Conservation (phyloP, 352 stramenopile genomes). For the Pythium guiyangense region DNA sequence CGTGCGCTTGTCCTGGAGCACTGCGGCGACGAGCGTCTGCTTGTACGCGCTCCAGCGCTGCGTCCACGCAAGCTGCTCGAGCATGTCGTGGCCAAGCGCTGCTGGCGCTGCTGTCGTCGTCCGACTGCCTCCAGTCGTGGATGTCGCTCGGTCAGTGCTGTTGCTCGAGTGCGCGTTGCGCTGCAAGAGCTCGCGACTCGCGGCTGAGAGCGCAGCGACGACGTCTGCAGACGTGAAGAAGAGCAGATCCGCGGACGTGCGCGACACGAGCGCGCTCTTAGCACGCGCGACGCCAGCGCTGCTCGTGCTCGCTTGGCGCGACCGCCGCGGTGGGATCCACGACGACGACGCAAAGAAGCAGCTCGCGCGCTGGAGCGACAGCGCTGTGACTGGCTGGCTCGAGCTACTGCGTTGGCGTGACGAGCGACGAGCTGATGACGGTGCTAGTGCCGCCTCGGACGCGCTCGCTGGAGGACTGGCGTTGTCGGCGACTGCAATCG, state of each 20-base stretch:
- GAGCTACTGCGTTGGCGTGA: too few species aligned
- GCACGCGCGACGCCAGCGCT: slow-evolving; percentile 29
- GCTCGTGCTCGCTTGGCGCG: slow-evolving; percentile 10
- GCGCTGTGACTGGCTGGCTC: slow-evolving; percentile 11
- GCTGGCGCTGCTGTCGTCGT: neutral
- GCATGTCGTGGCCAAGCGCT: slow-evolving; percentile 8
- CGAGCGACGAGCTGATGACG: neutral
- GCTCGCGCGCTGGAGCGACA: slow-evolving; percentile 29
- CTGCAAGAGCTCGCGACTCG: slow-evolving; percentile 33
- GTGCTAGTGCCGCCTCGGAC: too few species aligned
- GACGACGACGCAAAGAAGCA: slow-evolving; percentile 51
- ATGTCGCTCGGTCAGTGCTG: neutral
- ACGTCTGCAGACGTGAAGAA: slow-evolving; percentile 48
- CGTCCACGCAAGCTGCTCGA: slow-evolving; percentile 10
- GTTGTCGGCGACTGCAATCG: neutral
- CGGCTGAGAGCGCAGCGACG: slow-evolving; percentile 21
- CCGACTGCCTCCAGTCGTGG: neutral
- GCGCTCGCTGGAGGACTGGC: neutral
- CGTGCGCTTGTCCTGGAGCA: slow-evolving; percentile 12
- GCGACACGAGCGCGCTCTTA: slow-evolving; percentile 40
- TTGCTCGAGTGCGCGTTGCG: slow-evolving; percentile 24
- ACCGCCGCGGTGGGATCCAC: slow-evolving; percentile 40
- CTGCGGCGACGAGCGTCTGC: slow-evolving; percentile 4
- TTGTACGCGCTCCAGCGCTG: slow-evolving; percentile 14
- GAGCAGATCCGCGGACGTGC: slow-evolving; percentile 34